Evolutionary conservation across 306 rosid species (phyloP), one percentile per base, ranked within the genome.

Genomic region (Crotalaria pallida): DNA sequence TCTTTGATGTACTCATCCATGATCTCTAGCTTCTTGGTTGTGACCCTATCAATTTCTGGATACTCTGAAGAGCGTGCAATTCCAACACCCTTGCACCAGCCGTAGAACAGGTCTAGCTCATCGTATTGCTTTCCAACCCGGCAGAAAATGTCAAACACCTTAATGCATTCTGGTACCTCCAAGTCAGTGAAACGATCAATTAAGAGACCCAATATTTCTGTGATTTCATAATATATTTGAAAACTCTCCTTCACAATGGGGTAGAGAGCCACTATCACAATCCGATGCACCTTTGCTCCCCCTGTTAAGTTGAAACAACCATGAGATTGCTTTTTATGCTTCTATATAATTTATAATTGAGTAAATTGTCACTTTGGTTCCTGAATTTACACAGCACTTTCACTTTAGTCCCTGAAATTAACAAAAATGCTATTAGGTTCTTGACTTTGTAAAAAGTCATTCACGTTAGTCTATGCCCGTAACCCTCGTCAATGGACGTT

Each of bases 121-220:
- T 95, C 96, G 11, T 81, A 95, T 53, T 84, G 97, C 64, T 95
- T 89, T 22, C 92, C 94, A 0, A 91, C 83, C 4, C 99, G 91
- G 44, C 90, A 80, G 79, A 91, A 91, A 26, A 87, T 38, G 38
- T 95, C 97, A 36, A 86, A 85, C 8, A 89, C 87, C 77, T 71
- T 91, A 31, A 61, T 76, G 33, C 96, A 83, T 1, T 87, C 96
- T 0, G 69, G 70, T 9, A 84, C 41, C 12, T 82, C 86, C 64
- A 91, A 75, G 13, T 83, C 87, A 48, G 67, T 60, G 75, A 95
- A 91, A 41, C 96, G 92, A 16, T 87, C 96, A 13, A 95, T 51
- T 11, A 95, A 62, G 61, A 77, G 63, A 1, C 85, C 76, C 84
- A 89, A 75, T 10, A 83, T 77, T 41, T 89, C 91, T 49, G 88